phyloP scores from a whole-genome alignment of 148 eudicot species.

The Cornus kousa region DNA sequence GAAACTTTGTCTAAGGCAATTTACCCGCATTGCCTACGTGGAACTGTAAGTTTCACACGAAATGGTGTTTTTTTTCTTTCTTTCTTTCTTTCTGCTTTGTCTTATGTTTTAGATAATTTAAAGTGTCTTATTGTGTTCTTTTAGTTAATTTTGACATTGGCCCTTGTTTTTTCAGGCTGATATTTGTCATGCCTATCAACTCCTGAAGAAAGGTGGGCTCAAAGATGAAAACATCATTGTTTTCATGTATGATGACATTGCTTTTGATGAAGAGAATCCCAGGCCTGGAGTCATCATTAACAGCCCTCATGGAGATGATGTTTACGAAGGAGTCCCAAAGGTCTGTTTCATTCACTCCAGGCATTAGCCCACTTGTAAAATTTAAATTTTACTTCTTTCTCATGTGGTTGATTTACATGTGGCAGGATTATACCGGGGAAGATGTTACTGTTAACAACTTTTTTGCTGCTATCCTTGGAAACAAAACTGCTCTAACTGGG shows the following conservation, averaged over 20 bases:
- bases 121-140: neutral
- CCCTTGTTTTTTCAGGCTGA: constrained; percentile 48
- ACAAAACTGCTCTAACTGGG: constrained; percentile 64
- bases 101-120: neutral
- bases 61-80: neutral
- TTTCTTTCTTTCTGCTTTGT: neutral
- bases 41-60: neutral
- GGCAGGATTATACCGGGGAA: constrained; percentile 77
- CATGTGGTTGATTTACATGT: constrained; percentile 3
- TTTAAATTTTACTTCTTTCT: neutral
- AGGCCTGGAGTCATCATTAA: constrained; percentile 70
- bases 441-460: constrained; percentile 61
- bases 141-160: neutral
- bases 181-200: constrained; percentile 65
- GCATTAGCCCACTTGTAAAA: neutral
- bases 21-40: neutral
- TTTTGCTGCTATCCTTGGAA: constrained; percentile 63
- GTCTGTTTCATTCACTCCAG: constrained; percentile 28
- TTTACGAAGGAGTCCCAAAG: constrained; percentile 86
- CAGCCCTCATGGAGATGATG: constrained; percentile 65
- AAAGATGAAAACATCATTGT: constrained; percentile 58
- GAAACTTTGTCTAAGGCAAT: neutral
- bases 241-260: constrained; percentile 76
- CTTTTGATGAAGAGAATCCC: constrained; percentile 60
- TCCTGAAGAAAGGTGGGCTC: constrained; percentile 56